Percentiles rank a stretch among this genome's conserved stretches.
These are phyloP conservation scores for Yarrowia porcina DNA, from an alignment of 805 yeast genomes.

Conservation along the genomic window DNA sequence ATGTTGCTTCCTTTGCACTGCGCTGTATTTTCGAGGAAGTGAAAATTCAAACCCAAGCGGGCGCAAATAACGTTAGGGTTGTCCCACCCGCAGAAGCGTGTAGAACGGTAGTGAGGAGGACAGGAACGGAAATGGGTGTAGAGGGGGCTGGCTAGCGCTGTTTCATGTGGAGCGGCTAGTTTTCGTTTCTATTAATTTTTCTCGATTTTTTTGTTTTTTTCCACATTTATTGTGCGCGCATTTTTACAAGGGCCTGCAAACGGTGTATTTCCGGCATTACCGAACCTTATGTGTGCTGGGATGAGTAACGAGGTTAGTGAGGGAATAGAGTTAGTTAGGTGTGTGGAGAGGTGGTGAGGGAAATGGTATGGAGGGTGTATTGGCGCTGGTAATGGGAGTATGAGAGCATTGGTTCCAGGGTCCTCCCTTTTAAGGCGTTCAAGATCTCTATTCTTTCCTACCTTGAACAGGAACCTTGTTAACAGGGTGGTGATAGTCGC, in stretches of 20 bases:
- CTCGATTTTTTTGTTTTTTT: neutral
- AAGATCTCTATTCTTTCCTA: too few species aligned
- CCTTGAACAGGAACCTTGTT: too few species aligned
- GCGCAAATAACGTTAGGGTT: constrained; percentile 7
- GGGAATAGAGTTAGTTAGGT: neutral
- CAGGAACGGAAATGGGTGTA: too few species aligned
- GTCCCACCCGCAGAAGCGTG: neutral
- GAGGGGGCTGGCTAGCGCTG: too few species aligned
- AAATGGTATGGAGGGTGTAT: too few species aligned
- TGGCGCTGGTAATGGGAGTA: too few species aligned
- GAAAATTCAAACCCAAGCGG: neutral
- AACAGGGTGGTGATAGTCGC: too few species aligned
- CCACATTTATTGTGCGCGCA: neutral
- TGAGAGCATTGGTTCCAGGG: too few species aligned
- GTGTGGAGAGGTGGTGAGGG: neutral
- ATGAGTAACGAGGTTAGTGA: neutral
- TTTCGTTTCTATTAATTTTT: too few species aligned
- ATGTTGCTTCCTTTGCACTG: neutral
- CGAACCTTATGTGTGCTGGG: neutral
- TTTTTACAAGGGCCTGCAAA: neutral
- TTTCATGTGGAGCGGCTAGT: too few species aligned
- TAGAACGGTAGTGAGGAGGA: neutral
- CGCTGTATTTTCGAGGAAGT: constrained; percentile 1
- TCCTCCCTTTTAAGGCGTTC: too few species aligned
- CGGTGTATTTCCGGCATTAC: neutral